phyloP scores from a whole-genome alignment of 148 eudicot genomes.

The Fagopyrum homotropicum region DNA sequence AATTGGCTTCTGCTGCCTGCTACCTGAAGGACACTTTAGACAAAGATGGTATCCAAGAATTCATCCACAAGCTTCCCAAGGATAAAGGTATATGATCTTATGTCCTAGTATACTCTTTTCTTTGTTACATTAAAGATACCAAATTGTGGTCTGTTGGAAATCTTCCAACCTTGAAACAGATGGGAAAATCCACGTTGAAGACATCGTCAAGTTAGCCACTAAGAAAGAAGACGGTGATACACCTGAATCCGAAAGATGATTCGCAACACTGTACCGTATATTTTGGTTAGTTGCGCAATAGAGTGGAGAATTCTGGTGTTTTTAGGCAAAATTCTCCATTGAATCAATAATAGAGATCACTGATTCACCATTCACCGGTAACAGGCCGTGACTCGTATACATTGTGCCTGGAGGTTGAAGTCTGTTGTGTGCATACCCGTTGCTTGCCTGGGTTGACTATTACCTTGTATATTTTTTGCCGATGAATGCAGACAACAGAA shows the following conservation, averaged over 20 bases:
- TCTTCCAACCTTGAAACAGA: constrained; percentile 5
- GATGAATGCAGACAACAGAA: background rate
- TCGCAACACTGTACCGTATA: background rate
- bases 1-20: constrained; percentile 50
- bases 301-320: background rate
- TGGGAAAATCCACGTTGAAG: constrained; percentile 47
- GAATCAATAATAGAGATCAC: background rate
- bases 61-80: constrained; percentile 50
- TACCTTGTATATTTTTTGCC: background rate
- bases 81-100: constrained; percentile 32
- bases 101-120: background rate
- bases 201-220: constrained; percentile 38
- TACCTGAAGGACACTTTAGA: constrained; percentile 48
- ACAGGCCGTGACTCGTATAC: background rate
- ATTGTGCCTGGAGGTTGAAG: background rate
- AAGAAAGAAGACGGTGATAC: constrained; percentile 24
- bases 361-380: background rate
- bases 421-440: background rate
- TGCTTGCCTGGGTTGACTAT: background rate
- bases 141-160: background rate
- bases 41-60: constrained; percentile 46
- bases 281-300: background rate
- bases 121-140: background rate
- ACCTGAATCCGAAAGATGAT: constrained; percentile 24
- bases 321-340: background rate